A percentile compares a stretch with the other conserved stretches of the same genome.
Evolutionary conservation across 352 stramenopile species (phyloP).

Genomic region (Phytophthora sp.): DNA sequence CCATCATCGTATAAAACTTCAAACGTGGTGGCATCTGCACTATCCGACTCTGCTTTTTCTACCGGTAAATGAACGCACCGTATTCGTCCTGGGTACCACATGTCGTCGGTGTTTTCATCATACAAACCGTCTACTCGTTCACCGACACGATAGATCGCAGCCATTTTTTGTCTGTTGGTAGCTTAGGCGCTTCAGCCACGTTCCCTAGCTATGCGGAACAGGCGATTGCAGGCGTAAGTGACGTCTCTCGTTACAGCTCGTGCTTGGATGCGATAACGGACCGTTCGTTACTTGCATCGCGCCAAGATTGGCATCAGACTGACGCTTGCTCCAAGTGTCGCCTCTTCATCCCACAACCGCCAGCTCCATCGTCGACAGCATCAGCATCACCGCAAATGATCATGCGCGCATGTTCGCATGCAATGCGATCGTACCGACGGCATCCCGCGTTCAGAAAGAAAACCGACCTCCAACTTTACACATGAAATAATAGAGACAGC

Average conservation of each 20-base stretch:
- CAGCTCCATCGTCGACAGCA: conserved; percentile 13
- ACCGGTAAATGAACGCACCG: conserved; percentile 42
- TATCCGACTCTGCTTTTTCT: conserved; percentile 6
- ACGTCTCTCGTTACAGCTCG: neutral
- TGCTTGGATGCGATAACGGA: conserved; percentile 20
- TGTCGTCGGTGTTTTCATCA: conserved; percentile 77
- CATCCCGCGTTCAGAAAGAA: conserved; percentile 1
- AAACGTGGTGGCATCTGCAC: conserved; percentile 30
- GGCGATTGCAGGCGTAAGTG: conserved; percentile 21
- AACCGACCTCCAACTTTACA: neutral
- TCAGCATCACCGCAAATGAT: conserved; percentile 20
- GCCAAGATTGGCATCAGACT: conserved; percentile 35
- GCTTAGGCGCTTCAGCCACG: neutral
- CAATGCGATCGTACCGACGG: conserved; percentile 9
- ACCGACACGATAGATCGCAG: conserved; percentile 44
- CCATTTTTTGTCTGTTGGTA: conserved; percentile 16
- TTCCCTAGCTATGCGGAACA: conserved; percentile 7
- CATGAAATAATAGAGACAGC: neutral
- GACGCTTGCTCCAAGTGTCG: conserved; percentile 7
- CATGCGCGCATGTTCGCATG: conserved; percentile 16
- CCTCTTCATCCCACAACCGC: conserved; percentile 34
- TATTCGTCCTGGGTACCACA: conserved; percentile 78
- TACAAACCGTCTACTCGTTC: conserved; percentile 83
- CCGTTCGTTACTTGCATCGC: conserved; percentile 33
- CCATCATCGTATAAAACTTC: conserved; percentile 83